phyloP scores from a whole-genome alignment of 805 yeast species.

The Saccharomycopsis fibuligera region DNA sequence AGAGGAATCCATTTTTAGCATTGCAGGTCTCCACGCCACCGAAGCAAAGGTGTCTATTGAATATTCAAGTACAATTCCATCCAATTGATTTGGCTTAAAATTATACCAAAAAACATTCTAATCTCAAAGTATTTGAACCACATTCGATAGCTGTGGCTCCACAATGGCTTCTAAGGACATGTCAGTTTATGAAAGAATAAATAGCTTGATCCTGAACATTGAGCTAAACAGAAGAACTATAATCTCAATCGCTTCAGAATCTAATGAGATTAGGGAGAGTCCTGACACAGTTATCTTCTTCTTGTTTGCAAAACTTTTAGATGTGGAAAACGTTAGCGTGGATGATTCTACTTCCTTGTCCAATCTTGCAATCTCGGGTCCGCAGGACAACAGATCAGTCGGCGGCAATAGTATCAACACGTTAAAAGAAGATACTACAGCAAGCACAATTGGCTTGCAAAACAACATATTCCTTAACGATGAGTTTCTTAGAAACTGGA shows the following conservation, averaged over 20 bases:
- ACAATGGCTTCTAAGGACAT: neutral
- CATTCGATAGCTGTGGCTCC: no score
- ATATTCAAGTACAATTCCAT: no score
- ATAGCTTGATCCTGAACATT: conserved; percentile 9
- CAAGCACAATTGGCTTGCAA: neutral
- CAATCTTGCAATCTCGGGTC: neutral
- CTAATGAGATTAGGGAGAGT: conserved; percentile 3
- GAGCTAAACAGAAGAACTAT: conserved; percentile 14
- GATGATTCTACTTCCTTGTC: neutral
- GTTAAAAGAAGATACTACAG: neutral
- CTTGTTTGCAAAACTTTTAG: conserved; percentile 13
- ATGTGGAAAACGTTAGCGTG: conserved; percentile 3
- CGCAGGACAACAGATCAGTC: neutral
- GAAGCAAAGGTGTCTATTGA: no score
- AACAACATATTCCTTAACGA: conserved; percentile 9
- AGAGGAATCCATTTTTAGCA: no score
- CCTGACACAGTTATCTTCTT: conserved; percentile 14
- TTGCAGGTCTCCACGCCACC: no score
- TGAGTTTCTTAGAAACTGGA: conserved; percentile 10
- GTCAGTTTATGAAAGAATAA: conserved; percentile 1
- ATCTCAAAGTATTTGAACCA: no score
- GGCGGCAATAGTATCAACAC: neutral
- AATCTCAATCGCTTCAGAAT: conserved; percentile 7
- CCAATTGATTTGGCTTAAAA: no score
- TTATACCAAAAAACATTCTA: no score